These are phyloP conservation scores for Rutidosis leptorrhynchoides DNA, from an alignment of 129 eudicot species.

Conservation along the genomic window DNA sequence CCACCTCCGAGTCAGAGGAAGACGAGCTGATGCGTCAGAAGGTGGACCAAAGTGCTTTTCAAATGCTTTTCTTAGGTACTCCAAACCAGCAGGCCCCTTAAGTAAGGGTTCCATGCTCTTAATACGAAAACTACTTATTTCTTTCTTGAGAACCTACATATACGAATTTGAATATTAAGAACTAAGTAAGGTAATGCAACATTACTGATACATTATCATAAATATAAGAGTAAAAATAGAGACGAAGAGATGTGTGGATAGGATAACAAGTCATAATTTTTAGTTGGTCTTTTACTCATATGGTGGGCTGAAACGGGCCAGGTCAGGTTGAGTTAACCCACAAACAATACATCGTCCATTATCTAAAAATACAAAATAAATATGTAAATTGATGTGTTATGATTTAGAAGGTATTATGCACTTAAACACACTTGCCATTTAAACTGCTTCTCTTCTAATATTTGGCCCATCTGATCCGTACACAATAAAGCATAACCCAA, in stretches of 20 bases:
- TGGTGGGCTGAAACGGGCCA: not conserved
- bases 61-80: slow-evolving; percentile 68
- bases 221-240: not conserved
- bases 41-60: slow-evolving; percentile 73
- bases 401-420: not conserved
- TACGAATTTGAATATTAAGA: slow-evolving; percentile 4
- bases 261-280: not conserved
- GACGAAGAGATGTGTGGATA: no score
- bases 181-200: not conserved
- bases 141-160: slow-evolving; percentile 69
- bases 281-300: not conserved
- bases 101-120: slow-evolving; percentile 75
- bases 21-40: slow-evolving; percentile 46
- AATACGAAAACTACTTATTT: slow-evolving; percentile 81
- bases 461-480: not conserved
- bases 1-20: slow-evolving; percentile 73
- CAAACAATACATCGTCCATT: not conserved
- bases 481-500: not conserved
- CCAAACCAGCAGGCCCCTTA: slow-evolving; percentile 87
- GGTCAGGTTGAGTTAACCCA: not conserved
- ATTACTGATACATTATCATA: not conserved
- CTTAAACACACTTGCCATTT: no score
- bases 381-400: not conserved
- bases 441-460: not conserved
- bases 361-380: no score